Base-by-base conservation (phyloP, 2,329 filamentous ascomycete species). In the Byssothecium circinans region DNA sequence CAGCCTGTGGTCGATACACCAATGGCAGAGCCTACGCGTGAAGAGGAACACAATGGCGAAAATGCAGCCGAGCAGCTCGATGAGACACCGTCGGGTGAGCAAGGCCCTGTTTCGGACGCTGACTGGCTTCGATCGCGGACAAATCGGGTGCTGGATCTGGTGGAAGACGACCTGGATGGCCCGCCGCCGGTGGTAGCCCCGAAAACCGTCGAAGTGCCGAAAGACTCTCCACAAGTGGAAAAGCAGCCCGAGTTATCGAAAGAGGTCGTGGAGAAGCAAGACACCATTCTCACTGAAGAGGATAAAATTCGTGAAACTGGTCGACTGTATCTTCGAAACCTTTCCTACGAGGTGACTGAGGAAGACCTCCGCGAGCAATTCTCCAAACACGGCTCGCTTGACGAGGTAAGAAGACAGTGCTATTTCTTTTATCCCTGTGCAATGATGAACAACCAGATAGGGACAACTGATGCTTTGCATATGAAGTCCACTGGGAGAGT, bases 371-470 rank as follows among this genome's bases (percentile, higher is more conserved):
- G 84, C 49, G 76, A 81, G 20, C 76, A 86, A 39, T 96, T 97
- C 64, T 76, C 78, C 37, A 77, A 79, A 20, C 92, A 86, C 68
- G 92, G 91, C 30, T 76, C 80, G 46, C 74, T 96, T 38, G 82
- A 92, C 80, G 92, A 97, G 86, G 94, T 97, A 85, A 80, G 89
- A 74, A 34, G 14, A 2, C 20, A 41, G 27, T 45, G 36, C 39
- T 57, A 45, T 52, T 55, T 57, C 48, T 46, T 23, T 11, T 14
- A 30, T 17, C 60, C 59, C 49, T 32, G 45, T 52, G 50, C 51
- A 73, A 82, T 92, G 94, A 97, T 97, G 92, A 97, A 89, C 78
- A 55, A 83, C 88, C 88, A 66, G 94, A 97, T 97, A 97, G 94
- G 94, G 94, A 97, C 94, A 97, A 85, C 92, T 91, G 88, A 96